A percentile compares a stretch with the other conserved stretches of the same genome.
phyloP scores from a whole-genome alignment of 352 stramenopile genomes.

The Globisporangium canariense region DNA sequence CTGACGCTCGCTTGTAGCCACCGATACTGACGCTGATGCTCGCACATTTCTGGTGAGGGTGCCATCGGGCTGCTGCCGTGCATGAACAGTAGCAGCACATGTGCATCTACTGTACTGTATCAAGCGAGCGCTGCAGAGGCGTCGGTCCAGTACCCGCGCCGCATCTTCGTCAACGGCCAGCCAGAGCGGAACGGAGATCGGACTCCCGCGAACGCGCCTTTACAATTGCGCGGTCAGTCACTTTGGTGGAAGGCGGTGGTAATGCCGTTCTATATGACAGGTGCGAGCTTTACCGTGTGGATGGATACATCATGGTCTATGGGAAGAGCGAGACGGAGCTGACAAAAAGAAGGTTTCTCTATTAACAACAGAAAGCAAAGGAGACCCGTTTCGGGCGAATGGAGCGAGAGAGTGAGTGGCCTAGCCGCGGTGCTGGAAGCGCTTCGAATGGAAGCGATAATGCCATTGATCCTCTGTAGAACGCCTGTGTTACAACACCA shows the following conservation, averaged over 20 bases:
- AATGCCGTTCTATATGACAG: background rate
- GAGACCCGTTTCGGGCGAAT: background rate
- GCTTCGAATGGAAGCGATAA: too few species aligned
- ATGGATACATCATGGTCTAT: too few species aligned
- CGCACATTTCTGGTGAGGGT: background rate
- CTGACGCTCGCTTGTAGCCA: background rate
- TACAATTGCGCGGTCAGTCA: constrained; percentile 1
- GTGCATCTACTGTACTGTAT: too few species aligned
- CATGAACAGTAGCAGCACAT: background rate
- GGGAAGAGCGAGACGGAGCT: background rate
- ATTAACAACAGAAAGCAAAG: constrained; percentile 2
- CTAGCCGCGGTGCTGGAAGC: too few species aligned
- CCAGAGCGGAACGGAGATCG: background rate
- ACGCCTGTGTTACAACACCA: too few species aligned
- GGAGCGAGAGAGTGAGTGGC: too few species aligned
- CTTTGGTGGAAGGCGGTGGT: background rate
- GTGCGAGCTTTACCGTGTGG: background rate
- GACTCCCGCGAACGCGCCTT: constrained; percentile 8
- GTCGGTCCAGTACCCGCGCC: background rate
- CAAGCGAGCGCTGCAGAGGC: background rate
- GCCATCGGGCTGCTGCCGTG: background rate
- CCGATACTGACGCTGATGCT: background rate
- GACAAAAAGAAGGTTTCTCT: constrained; percentile 4
- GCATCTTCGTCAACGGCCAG: background rate
- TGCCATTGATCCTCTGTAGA: too few species aligned